phyloP scores from a whole-genome alignment of 768 basidiomycete genomes.

The Rhodocollybia butyracea region DNA sequence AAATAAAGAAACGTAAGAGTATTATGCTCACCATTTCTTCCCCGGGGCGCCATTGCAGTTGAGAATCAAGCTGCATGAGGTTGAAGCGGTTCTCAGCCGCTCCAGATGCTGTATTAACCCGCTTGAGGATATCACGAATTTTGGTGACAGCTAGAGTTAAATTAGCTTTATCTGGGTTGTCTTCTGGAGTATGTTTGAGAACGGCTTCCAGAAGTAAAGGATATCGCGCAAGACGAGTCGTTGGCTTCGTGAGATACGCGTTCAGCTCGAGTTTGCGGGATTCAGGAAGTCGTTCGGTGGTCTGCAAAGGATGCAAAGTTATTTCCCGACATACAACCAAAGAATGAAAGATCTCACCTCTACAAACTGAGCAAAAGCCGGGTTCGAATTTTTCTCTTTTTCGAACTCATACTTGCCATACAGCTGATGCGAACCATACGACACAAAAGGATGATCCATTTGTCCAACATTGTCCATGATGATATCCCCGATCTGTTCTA shows the following conservation, averaged over 20 bases:
- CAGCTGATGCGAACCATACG: constrained; percentile 93
- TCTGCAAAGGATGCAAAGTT: constrained; percentile 41
- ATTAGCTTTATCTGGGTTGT: constrained; percentile 77
- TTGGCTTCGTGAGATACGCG: constrained; percentile 97
- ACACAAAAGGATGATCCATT: constrained; percentile 84
- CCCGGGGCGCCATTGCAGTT: constrained; percentile 84
- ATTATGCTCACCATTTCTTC: constrained; percentile 74
- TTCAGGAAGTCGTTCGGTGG: constrained; percentile 89
- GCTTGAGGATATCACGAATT: constrained; percentile 77
- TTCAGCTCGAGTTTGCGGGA: constrained; percentile 96
- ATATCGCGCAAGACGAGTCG: constrained; percentile 95
- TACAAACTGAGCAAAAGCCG: constrained; percentile 91
- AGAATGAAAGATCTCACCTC: constrained; percentile 56
- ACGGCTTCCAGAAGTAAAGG: constrained; percentile 91
- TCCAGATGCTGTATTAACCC: constrained; percentile 92
- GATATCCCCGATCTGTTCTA: constrained; percentile 89
- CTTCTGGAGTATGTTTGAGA: constrained; percentile 87
- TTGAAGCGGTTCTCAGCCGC: constrained; percentile 97
- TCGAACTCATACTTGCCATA: constrained; percentile 99
- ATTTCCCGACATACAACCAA: background rate
- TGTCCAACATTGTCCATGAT: constrained; percentile 82
- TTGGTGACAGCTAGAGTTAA: constrained; percentile 76
- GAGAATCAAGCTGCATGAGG: constrained; percentile 87
- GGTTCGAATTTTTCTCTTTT: constrained; percentile 93
- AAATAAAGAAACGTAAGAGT: background rate